Evolutionary conservation across 2,329 filamentous ascomycete species (phyloP), one percentile per base, ranked within the genome.

Genomic region (Ophiostoma tasmaniense): DNA sequence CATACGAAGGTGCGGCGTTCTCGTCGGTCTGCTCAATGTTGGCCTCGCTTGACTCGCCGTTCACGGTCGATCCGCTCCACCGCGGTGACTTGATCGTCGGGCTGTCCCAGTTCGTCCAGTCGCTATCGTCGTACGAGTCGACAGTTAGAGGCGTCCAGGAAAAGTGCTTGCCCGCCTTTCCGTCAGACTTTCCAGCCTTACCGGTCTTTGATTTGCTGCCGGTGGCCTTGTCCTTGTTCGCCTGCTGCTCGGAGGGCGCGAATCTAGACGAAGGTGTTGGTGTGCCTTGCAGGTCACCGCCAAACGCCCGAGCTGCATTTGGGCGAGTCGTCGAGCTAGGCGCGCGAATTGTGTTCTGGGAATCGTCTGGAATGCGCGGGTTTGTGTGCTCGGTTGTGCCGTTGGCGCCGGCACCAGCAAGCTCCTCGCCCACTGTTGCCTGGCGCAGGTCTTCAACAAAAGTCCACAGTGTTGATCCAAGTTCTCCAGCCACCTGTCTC

Each of bases 361-460:
- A 73, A 70, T 79, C 75, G 55, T 75, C 76, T 25, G 50, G 8
- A 3, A 25, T 25, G 22, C 50, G 50, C n/a, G n/a, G 8, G n/a
- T 75, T 77, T 10, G 39, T 22, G 10, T 8, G 2, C 8, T 35
- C 28, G 4, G 20, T 17, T 1, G 8, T 25, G 6, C 28, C 64
- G 25, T 6, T 71, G 13, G 64, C 66, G 3, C 69, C 55, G 22
- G 73, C 71, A 17, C 87, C 89, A 71, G 83, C 87, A 72, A 92
- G 91, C 80, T 99, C 95, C 68, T 99, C 95, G 30, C 95, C 95
- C 7, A 99, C 93, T 0, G 95, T 97, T 17, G 94, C 96, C 79
- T 98, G 95, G 73, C 93, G 86, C 65, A 99, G 87, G 76, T 99
- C 95, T 77, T 98, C 95, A 70, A 97, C 88, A 78, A 99, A 99